phyloP scores from a whole-genome alignment of 768 basidiomycete genomes.

The Leccinum uliginosum region DNA sequence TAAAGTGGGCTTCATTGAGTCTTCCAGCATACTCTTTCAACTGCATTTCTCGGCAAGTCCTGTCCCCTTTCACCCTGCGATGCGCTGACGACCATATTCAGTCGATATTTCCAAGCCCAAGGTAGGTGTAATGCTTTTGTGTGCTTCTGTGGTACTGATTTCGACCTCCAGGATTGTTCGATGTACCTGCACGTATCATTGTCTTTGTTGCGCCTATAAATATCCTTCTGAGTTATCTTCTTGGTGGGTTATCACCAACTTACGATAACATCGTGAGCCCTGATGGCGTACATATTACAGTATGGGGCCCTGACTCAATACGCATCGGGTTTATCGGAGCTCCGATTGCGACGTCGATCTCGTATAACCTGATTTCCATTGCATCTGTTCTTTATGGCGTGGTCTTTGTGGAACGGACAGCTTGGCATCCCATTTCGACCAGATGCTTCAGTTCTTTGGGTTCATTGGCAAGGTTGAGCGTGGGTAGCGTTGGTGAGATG shows the following conservation, averaged over 20 bases:
- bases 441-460: conserved; percentile 65
- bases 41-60: conserved; percentile 40
- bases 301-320: conserved; percentile 82
- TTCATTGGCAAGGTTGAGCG: conserved; percentile 65
- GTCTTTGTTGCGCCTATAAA: conserved; percentile 82
- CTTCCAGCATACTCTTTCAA: conserved; percentile 70
- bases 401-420: conserved; percentile 61
- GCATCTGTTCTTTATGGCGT: conserved; percentile 60
- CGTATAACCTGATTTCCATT: conserved; percentile 76
- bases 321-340: conserved; percentile 90
- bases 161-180: conserved; percentile 60
- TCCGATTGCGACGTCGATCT: conserved; percentile 82
- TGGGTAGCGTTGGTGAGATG: conserved; percentile 68
- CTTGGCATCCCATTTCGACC: conserved; percentile 78
- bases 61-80: conserved; percentile 30
- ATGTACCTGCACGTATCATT: conserved; percentile 81
- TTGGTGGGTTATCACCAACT: conserved; percentile 44
- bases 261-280: not conserved
- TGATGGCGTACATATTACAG: conserved; percentile 57
- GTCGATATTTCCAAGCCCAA: conserved; percentile 69
- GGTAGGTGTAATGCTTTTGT: conserved; percentile 42
- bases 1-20: conserved; percentile 71
- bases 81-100: conserved; percentile 44
- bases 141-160: conserved; percentile 19
- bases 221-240: conserved; percentile 72